Evolutionary conservation across 176 grass and related monocot genomes (phyloP), one percentile per base, ranked within the genome.

Genomic region (Oryza brachyantha): DNA sequence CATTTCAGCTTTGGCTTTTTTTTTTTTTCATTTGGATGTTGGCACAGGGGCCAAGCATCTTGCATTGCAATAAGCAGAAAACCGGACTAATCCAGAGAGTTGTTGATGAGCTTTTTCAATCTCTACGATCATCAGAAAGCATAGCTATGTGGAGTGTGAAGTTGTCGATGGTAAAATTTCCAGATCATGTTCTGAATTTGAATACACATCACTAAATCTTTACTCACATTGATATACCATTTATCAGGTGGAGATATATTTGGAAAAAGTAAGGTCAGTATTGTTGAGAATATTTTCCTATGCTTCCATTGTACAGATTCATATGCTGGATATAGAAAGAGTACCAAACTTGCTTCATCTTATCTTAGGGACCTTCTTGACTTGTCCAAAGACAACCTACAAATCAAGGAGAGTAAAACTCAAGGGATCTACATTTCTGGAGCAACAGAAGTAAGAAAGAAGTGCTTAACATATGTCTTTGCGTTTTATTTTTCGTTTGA

Each of bases 351-450:
- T 74, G 34, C 57, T 22, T 80, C 4, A 22, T 57, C 52, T 12
- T 86, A 79, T 86, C 29, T 29, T 67, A 97, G 94, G 83, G 94
- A 93, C 81, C 94, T 97, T 88, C 86, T 97, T 75, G 91, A 97
- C 88, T 84, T 93, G 82, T 91, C 89, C 72, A 97, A 97, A 77
- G 94, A 97, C 72, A 97, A 91, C 80, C 76, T 93, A 36, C 91
- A 93, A 45, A 97, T 97, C 74, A 97, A 97, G 87, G 91, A 97
- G 84, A 90, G 84, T 64, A 91, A 87, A 84, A 85, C 43, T 72
- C 91, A 90, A 71, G 94, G 91, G 31, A 93, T 94, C 79, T 97
- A 89, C 70, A 93, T 97, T 88, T 84, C 71, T 83, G 91, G 94
- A 41, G 91, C 91, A 90, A 92, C 91, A 76, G 88, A 94, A 91